phyloP scores from a whole-genome alignment of 2,329 filamentous ascomycete genomes.

The Neocucurbitaria cava region DNA sequence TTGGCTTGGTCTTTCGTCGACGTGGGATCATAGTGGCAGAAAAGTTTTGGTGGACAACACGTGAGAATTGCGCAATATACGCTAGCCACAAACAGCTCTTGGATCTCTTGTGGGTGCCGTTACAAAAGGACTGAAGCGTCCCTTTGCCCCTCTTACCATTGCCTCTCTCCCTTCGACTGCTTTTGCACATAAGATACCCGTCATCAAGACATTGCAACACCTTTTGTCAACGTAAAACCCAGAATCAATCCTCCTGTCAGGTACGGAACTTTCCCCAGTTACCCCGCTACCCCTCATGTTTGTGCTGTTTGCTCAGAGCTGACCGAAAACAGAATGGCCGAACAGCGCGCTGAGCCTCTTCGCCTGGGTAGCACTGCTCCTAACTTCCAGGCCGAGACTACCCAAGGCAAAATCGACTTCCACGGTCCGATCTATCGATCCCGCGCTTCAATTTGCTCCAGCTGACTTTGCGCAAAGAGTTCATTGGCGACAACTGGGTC shows the following conservation, averaged over 20 bases:
- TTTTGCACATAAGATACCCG: slow-evolving; percentile 9
- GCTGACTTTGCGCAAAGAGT: slow-evolving; percentile 50
- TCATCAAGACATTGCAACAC: slow-evolving; percentile 8
- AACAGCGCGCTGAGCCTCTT: slow-evolving; percentile 53
- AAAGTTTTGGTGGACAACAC: slow-evolving; percentile 33
- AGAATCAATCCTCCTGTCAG: slow-evolving; percentile 3
- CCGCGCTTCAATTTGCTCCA: not conserved
- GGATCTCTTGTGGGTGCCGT: slow-evolving; percentile 17
- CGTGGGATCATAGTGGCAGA: slow-evolving; percentile 31
- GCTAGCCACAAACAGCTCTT: slow-evolving; percentile 34
- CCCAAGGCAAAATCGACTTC: slow-evolving; percentile 71
- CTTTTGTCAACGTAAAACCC: not conserved
- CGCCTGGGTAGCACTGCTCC: slow-evolving; percentile 71
- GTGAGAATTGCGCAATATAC: slow-evolving; percentile 46
- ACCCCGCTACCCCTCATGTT: slow-evolving; percentile 43
- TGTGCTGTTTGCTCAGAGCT: slow-evolving; percentile 31
- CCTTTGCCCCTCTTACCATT: slow-evolving; percentile 17
- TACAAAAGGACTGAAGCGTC: slow-evolving; percentile 33
- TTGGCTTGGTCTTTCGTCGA: slow-evolving; percentile 23
- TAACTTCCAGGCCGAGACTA: slow-evolving; percentile 74
- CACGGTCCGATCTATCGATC: slow-evolving; percentile 51
- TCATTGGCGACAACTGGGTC: slow-evolving; percentile 73
- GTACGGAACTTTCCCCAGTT: slow-evolving; percentile 19
- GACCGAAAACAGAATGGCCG: slow-evolving; percentile 37
- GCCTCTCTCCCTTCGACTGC: slow-evolving; percentile 7